These are phyloP conservation scores for Heliamphora pulchella DNA, from an alignment of 179 eudicot species.

Conservation along the genomic window DNA sequence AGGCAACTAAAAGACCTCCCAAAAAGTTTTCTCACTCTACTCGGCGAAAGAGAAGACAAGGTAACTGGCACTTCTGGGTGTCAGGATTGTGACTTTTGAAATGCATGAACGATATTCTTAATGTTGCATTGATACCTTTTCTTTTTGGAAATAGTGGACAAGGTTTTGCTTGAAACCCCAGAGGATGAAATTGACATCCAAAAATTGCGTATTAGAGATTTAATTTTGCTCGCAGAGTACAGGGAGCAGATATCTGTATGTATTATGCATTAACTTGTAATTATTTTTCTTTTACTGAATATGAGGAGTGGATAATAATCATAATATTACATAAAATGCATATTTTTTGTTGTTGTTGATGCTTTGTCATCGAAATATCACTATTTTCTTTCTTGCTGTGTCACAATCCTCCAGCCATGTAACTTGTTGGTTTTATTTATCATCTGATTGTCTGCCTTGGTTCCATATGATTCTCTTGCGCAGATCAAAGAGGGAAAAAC, in stretches of 20 bases:
- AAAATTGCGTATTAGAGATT: constrained; percentile 52
- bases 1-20: constrained; percentile 32
- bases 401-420: neutral
- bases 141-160: constrained; percentile 41
- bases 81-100: neutral
- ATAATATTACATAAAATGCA: too few relatives aligned
- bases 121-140: neutral
- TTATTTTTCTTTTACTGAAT: constrained; percentile 5
- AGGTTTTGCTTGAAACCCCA: constrained; percentile 61
- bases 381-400: constrained; percentile 8
- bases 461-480: constrained; percentile 12
- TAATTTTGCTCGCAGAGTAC: constrained; percentile 60
- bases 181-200: constrained; percentile 62
- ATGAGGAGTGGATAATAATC: neutral
- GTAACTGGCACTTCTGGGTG: constrained; percentile 24
- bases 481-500: constrained; percentile 47
- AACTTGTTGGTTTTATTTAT: neutral
- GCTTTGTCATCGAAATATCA: neutral
- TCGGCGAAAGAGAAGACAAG: constrained; percentile 51
- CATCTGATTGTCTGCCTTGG: constrained; percentile 11
- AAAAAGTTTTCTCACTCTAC: constrained; percentile 75
- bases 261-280: constrained; percentile 3
- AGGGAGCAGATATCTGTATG: constrained; percentile 52
- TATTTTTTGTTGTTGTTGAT: neutral
- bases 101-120: constrained; percentile 11